phyloP scores from a whole-genome alignment of 164 flowering plant species.

The Macadamia tetraphylla region DNA sequence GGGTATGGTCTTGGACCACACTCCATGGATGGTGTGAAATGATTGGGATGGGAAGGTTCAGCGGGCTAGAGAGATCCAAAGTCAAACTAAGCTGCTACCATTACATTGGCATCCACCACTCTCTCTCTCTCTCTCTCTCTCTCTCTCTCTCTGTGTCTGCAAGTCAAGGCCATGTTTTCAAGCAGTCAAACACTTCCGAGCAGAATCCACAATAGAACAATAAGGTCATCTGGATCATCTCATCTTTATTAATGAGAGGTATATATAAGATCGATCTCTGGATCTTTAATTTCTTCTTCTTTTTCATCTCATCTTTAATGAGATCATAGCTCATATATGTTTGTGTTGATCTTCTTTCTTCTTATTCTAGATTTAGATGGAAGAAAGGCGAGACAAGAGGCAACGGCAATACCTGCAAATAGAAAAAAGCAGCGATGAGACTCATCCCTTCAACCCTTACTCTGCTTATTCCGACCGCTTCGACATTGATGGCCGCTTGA shows the following conservation, averaged over 20 bases:
- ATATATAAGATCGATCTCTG: too few relatives aligned
- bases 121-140: too few relatives aligned
- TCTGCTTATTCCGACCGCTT: conserved; percentile 40
- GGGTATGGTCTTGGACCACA: too few relatives aligned
- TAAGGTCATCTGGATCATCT: conserved; percentile 15
- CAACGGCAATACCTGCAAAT: conserved; percentile 48
- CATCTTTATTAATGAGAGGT: not conserved
- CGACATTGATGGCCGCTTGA: conserved; percentile 52
- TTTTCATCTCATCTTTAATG: not conserved
- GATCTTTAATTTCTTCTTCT: too few relatives aligned
- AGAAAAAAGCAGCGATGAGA: conserved; percentile 21
- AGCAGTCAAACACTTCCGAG: conserved; percentile 38
- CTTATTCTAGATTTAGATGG: conserved; percentile 20
- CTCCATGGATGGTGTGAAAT: too few relatives aligned
- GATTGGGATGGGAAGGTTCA: too few relatives aligned
- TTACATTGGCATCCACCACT: too few relatives aligned
- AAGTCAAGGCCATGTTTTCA: conserved; percentile 8
- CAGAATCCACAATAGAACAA: conserved; percentile 36
- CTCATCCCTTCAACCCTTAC: conserved; percentile 34
- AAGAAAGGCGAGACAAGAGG: conserved; percentile 37
- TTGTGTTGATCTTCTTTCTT: not conserved
- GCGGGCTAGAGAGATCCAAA: too few relatives aligned
- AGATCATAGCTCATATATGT: not conserved
- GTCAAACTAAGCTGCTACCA: too few relatives aligned
- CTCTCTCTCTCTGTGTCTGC: too few relatives aligned